A percentile compares a stretch with the other conserved stretches of the same genome.
Conservation (phyloP, 257 asterid species). For the Lycium ferocissimum region DNA sequence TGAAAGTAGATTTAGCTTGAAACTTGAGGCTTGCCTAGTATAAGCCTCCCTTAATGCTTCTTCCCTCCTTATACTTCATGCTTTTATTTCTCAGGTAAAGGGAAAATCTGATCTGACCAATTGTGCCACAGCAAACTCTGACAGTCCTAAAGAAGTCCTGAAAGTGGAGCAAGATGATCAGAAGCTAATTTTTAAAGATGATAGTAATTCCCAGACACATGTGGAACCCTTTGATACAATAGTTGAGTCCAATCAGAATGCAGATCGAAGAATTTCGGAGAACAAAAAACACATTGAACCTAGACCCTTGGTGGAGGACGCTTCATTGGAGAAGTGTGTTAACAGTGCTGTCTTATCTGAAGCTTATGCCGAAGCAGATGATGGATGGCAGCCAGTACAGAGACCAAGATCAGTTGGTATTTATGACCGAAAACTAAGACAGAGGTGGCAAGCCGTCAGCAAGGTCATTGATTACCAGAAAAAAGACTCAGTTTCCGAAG, state of each 20-base stretch:
- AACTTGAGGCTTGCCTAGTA: constrained; percentile 19
- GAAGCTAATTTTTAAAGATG: constrained; percentile 51
- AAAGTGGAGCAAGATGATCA: constrained; percentile 58
- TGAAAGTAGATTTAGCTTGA: neutral
- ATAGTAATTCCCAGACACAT: constrained; percentile 42
- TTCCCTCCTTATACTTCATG: constrained; percentile 23
- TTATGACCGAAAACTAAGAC: constrained; percentile 71
- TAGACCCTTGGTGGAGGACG: constrained; percentile 48
- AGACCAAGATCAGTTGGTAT: constrained; percentile 78
- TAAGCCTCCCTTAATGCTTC: neutral
- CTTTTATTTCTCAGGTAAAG: constrained; percentile 62
- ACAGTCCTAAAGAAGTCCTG: constrained; percentile 48
- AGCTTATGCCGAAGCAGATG: constrained; percentile 78
- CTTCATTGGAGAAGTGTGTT: constrained; percentile 40
- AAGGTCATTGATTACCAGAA: constrained; percentile 71
- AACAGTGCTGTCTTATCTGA: constrained; percentile 54
- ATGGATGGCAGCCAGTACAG: constrained; percentile 97
- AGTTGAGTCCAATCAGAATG: constrained; percentile 51
- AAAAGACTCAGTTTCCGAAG: constrained; percentile 66
- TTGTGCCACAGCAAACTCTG: constrained; percentile 54
- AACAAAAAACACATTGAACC: constrained; percentile 44
- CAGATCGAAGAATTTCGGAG: constrained; percentile 41
- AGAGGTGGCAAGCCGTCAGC: constrained; percentile 64
- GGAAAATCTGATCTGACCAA: constrained; percentile 63
- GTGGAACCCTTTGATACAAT: constrained; percentile 40